These are phyloP conservation scores for Echium plantagineum DNA, from an alignment of 257 asterid genomes.

Conservation along the genomic window DNA sequence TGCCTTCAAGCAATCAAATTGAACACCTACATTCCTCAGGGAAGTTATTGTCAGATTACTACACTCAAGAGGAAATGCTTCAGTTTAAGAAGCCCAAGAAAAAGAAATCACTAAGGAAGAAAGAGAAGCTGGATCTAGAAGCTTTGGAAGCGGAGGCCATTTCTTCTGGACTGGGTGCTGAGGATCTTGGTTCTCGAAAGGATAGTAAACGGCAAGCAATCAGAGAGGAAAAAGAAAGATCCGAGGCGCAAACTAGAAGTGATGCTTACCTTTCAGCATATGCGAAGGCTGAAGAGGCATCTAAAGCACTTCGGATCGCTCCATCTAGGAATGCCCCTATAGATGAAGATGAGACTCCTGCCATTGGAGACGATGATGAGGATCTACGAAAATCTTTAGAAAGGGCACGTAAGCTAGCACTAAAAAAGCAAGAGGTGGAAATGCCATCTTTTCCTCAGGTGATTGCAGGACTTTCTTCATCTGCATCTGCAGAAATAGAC, in stretches of 20 bases:
- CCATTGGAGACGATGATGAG: slow-evolving; percentile 79
- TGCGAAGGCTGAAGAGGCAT: slow-evolving; percentile 83
- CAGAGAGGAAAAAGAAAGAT: slow-evolving; percentile 67
- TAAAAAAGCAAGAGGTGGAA: slow-evolving; percentile 47
- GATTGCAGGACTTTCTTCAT: slow-evolving; percentile 42
- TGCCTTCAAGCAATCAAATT: slow-evolving; percentile 27
- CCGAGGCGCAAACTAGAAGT: slow-evolving; percentile 67
- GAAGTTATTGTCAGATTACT: slow-evolving; percentile 64
- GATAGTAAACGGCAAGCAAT: slow-evolving; percentile 54
- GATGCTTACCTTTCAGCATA: slow-evolving; percentile 68
- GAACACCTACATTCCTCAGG: slow-evolving; percentile 58
- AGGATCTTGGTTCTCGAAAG: slow-evolving; percentile 79
- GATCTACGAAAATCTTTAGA: slow-evolving; percentile 81
- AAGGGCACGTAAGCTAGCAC: slow-evolving; percentile 77
- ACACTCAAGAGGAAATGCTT: slow-evolving; percentile 79
- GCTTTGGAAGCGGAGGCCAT: slow-evolving; percentile 93
- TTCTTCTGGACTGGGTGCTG: slow-evolving; percentile 79
- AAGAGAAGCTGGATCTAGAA: slow-evolving; percentile 71
- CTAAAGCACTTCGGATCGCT: slow-evolving; percentile 72
- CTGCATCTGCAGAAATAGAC: slow-evolving; percentile 27
- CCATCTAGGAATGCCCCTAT: slow-evolving; percentile 17
- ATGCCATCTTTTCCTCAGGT: slow-evolving; percentile 37
- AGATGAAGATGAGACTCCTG: slow-evolving; percentile 57
- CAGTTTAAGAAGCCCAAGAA: slow-evolving; percentile 89
- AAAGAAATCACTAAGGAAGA: slow-evolving; percentile 83